Evolutionary conservation across 345 rosid genomes (phyloP), one percentile per base, ranked within the genome.

Genomic region (Acer negundo): DNA sequence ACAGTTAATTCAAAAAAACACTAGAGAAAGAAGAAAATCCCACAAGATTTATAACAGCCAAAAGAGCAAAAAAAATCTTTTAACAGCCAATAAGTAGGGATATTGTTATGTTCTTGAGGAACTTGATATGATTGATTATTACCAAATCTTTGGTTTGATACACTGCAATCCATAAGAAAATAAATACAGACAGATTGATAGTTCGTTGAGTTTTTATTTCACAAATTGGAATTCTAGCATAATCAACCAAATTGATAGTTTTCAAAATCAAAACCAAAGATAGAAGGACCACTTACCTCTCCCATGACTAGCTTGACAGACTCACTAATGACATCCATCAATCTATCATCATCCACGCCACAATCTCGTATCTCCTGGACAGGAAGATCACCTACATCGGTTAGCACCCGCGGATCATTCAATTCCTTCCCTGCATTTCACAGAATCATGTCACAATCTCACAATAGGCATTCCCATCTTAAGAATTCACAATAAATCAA

Each of bases 281-380:
- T 70, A 62, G 62, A 62, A 20, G 67, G 49, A 63, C 9, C 65
- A 64, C 51, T 79, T 59, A 92, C 99, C 93, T 94, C 90, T 85
- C 91, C 97, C 98, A 96, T 94, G 42, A 94, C 97, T 55, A 89
- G 82, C 85, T 94, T 94, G 74, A 96, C 97, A 42, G 97, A 96
- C 55, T 94, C 92, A 51, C 94, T 84, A 16, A 96, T 89, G 73
- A 94, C 99, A 76, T 84, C 88, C 99, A 94, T 96, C 75, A 96
- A 72, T 75, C 97, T 87, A 75, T 94, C 98, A 87, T 94, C 98
- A 81, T 94, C 92, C 44, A 94, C 99, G 19, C 92, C 95, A 87
- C 91, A 94, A 84, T 96, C 99, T 80, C 98, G 93, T 80, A 96
- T 94, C 82, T 96, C 99, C 83, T 96, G 99, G 55, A 96, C 95